Conservation (phyloP, 371 early-diverging fungal genomes). For the Homolaphlyctis polyrhiza region DNA sequence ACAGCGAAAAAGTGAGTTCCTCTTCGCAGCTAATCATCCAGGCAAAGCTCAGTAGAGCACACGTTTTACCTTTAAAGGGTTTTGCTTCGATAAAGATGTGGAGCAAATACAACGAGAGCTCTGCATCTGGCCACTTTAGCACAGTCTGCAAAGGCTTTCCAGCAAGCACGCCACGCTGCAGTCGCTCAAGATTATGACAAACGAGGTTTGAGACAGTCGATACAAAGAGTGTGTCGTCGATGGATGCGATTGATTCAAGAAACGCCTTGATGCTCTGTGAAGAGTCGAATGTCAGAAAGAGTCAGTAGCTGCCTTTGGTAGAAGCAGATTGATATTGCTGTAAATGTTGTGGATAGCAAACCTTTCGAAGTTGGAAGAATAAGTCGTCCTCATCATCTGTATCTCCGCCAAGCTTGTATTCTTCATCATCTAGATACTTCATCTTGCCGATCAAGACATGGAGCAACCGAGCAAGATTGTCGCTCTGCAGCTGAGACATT, state of each 20-base stretch:
- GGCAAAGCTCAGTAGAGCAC: not conserved
- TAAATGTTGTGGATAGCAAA: slow-evolving; percentile 15
- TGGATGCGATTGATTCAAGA: slow-evolving; percentile 64
- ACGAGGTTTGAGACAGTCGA: slow-evolving; percentile 19
- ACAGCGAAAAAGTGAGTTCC: not conserved
- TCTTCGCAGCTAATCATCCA: not conserved
- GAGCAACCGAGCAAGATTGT: slow-evolving; percentile 52
- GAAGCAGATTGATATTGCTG: no score
- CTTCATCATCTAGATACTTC: slow-evolving; percentile 76
- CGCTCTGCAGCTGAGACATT: slow-evolving; percentile 7
- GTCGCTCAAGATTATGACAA: slow-evolving; percentile 9
- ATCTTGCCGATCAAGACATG: slow-evolving; percentile 75
- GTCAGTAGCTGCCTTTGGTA: no score
- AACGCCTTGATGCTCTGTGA: slow-evolving; percentile 65
- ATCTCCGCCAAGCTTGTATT: slow-evolving; percentile 68
- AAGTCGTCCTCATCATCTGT: slow-evolving; percentile 76
- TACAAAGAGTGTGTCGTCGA: slow-evolving; percentile 48
- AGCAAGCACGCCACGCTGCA: slow-evolving; percentile 4
- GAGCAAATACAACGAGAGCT: slow-evolving; percentile 72
- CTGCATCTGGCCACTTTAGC: slow-evolving; percentile 68
- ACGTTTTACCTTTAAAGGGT: slow-evolving; percentile 3
- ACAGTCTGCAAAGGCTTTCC: slow-evolving; percentile 9
- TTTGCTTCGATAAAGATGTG: slow-evolving; percentile 65
- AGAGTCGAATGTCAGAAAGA: no score
- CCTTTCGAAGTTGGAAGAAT: slow-evolving; percentile 75